Evolutionary conservation across 805 yeast species (phyloP).

Genomic region (Starmera dryadoides): DNA sequence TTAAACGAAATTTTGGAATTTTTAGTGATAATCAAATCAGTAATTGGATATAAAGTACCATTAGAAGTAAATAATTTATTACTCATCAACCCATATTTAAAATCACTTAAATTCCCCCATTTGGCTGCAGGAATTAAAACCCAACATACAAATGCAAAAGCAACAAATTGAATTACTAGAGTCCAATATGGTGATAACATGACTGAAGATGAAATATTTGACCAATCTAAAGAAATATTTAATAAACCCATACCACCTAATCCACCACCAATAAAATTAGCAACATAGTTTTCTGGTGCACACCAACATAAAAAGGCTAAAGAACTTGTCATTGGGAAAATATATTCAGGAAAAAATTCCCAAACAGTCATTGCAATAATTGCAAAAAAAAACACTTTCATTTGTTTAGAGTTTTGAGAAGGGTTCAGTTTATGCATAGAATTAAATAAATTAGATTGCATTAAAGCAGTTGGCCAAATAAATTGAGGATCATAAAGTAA

Average conservation of each 20-base stretch:
- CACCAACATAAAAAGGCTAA: constrained; percentile 42
- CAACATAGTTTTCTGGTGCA: constrained; percentile 32
- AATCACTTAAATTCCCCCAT: constrained; percentile 28
- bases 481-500: constrained; percentile 42
- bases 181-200: constrained; percentile 48
- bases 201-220: constrained; percentile 42
- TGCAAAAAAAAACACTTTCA: constrained; percentile 31
- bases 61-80: constrained; percentile 30
- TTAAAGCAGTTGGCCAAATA: constrained; percentile 43
- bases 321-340: constrained; percentile 42
- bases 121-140: constrained; percentile 38
- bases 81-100: constrained; percentile 36
- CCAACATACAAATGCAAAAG: constrained; percentile 43
- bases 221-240: constrained; percentile 45
- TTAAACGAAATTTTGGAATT: constrained; percentile 22
- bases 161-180: constrained; percentile 39
- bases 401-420: constrained; percentile 19
- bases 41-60: constrained; percentile 36
- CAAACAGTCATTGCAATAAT: constrained; percentile 30
- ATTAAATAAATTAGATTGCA: constrained; percentile 41
- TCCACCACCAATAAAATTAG: constrained; percentile 45
- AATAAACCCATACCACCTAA: constrained; percentile 45
- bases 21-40: constrained; percentile 27
- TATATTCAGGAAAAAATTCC: constrained; percentile 43
- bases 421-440: constrained; percentile 13